Evolutionary conservation across 257 asterid species (phyloP), one percentile per base, ranked within the genome.

Genomic region (Cordia subcordata): DNA sequence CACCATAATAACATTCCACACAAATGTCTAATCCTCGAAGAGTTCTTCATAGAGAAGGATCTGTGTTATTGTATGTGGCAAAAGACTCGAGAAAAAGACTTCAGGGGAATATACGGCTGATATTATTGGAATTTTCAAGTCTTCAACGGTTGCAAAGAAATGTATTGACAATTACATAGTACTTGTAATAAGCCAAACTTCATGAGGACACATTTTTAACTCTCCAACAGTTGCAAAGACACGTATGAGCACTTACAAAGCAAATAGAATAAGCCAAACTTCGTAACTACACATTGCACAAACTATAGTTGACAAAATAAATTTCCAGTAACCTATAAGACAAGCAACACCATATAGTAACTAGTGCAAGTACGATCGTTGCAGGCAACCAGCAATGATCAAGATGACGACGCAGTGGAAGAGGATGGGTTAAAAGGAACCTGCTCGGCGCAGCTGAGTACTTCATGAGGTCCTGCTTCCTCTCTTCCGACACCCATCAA

Each of bases 401-500:
- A 62, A 69, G 85, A 82, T 61, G 87, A 82, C 40, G 96, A 22
- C 5, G 69, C n/a, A 10, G 85, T 13, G 13, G 73, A 8, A 4
- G 63, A 46, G 65, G 87, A 46, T 0, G 88, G 83, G 37, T 83
- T 75, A 55, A 91, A 91, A 8, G 82, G 69, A 55, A 66, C 70
- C 60, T 88, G 95, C 55, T 91, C 94, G 0, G 81, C 90, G 46
- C 98, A 91, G 8, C 73, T 65, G 73, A 91, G 94, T 8, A 66
- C 65, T 5, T 88, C 95, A 21, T 84, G 78, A 64, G 94, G 76
- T 1, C 94, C 96, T 0, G 93, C 96, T 52, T 81, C 75, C 70
- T 88, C 96, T 8, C 96, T 82, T 4, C 93, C 88, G 27, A 84
- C 71, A 8, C 96, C 99, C 81, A 84, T 61, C 77, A 81, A 74